Percentiles rank a stretch among this genome's conserved stretches.
Conservation (phyloP, 164 flowering plant species). For the Sedum album region DNA sequence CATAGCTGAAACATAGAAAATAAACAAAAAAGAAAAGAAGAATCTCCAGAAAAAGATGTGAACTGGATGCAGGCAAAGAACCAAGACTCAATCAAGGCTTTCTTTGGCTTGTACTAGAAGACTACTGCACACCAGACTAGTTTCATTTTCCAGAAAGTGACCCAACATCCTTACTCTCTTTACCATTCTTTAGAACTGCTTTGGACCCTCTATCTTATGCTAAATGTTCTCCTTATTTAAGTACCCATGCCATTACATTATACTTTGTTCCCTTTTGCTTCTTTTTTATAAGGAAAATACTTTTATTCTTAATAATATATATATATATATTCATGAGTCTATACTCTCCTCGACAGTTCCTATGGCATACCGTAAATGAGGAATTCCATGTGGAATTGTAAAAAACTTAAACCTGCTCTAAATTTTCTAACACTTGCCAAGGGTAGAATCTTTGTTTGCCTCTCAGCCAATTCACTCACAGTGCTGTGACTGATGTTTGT, state of each 20-base stretch:
- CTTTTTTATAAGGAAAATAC: background rate
- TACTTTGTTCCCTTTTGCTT: background rate
- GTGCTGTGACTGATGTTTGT: conserved; percentile 26
- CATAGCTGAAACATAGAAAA: conserved; percentile 16
- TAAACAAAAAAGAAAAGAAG: conserved; percentile 21
- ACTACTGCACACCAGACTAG: conserved; percentile 1
- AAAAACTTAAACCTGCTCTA: conserved; percentile 8
- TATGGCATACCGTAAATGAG: no score
- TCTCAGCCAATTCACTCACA: conserved; percentile 68
- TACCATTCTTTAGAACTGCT: background rate
- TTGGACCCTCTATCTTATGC: background rate
- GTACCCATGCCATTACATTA: background rate
- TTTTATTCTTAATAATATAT: background rate
- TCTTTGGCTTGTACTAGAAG: conserved; percentile 7
- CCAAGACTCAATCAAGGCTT: conserved; percentile 3
- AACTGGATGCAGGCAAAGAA: conserved; percentile 2
- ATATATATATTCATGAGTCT: background rate
- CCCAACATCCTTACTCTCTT: conserved; percentile 4
- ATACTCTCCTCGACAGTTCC: background rate
- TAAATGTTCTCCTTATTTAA: background rate
- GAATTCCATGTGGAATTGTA: no score
- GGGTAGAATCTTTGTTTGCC: conserved; percentile 63
- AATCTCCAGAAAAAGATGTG: conserved; percentile 9
- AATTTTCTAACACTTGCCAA: background rate
- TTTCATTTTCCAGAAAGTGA: conserved; percentile 3